phyloP scores from a whole-genome alignment of 306 rosid species.

The Astragalus membranaceus region DNA sequence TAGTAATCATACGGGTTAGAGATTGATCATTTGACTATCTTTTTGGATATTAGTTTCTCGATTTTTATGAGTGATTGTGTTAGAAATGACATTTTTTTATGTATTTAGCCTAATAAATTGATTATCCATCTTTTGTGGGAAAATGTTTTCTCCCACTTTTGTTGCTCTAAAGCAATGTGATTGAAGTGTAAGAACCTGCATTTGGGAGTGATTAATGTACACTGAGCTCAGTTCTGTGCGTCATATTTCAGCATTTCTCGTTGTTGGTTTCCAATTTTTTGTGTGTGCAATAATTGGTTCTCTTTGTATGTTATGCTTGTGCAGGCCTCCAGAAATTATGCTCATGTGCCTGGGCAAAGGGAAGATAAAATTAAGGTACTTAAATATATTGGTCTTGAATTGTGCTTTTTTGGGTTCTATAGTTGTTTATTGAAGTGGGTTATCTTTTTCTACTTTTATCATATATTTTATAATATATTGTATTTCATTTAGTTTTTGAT shows the following conservation, averaged over 20 bases:
- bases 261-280: background rate
- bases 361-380: conserved; percentile 63
- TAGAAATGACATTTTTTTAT: background rate
- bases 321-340: conserved; percentile 61
- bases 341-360: conserved; percentile 47
- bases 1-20: background rate
- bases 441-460: background rate
- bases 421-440: background rate
- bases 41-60: background rate
- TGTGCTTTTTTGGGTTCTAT: background rate
- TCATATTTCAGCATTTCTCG: background rate
- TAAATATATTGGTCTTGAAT: conserved; percentile 2
- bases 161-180: background rate
- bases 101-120: background rate
- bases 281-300: background rate
- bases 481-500: background rate
- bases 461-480: background rate
- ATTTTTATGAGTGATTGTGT: background rate
- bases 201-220: background rate
- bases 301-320: conserved; percentile 24
- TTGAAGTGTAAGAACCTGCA: background rate
- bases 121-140: background rate
- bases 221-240: background rate
- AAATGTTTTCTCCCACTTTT: background rate
- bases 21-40: background rate